phyloP scores from a whole-genome alignment of 176 grass and related monocot genomes.

The Zoysia japonica region DNA sequence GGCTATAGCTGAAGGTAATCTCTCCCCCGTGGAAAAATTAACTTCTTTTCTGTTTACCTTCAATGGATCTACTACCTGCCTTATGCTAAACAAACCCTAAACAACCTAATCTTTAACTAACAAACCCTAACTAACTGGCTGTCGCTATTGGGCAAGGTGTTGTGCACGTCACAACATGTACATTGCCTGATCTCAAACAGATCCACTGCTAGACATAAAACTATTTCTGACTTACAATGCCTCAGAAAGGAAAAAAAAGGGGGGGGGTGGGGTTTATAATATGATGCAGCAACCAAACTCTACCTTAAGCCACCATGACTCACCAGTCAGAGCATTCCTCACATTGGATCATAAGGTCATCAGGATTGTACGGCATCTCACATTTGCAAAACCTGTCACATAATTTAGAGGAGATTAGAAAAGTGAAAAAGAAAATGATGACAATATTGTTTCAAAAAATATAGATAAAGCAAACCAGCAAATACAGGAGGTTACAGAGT shows the following conservation, averaged over 20 bases:
- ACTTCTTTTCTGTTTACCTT: no score
- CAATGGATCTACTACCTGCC: no score
- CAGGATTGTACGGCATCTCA: conserved; percentile 99
- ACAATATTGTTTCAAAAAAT: conserved; percentile 19
- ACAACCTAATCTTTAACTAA: no score
- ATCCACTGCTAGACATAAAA: conserved; percentile 19
- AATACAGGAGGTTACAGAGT: neutral
- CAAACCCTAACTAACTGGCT: no score
- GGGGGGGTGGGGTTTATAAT: neutral
- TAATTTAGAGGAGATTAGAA: conserved; percentile 25
- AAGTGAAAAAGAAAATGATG: conserved; percentile 21
- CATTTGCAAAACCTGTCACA: conserved; percentile 95
- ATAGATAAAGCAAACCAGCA: conserved; percentile 5
- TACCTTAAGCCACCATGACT: neutral
- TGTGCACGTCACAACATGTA: no score
- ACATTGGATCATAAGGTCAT: conserved; percentile 98
- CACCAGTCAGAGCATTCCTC: conserved; percentile 95
- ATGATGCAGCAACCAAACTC: neutral
- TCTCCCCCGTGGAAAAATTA: no score
- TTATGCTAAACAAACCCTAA: no score
- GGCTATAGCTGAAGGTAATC: no score
- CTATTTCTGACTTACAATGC: conserved; percentile 11
- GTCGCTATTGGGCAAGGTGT: no score
- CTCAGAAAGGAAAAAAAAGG: neutral
- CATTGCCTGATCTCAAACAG: neutral